Conservation (phyloP, 352 stramenopile genomes). For the Globisporangium paroecandrum region DNA sequence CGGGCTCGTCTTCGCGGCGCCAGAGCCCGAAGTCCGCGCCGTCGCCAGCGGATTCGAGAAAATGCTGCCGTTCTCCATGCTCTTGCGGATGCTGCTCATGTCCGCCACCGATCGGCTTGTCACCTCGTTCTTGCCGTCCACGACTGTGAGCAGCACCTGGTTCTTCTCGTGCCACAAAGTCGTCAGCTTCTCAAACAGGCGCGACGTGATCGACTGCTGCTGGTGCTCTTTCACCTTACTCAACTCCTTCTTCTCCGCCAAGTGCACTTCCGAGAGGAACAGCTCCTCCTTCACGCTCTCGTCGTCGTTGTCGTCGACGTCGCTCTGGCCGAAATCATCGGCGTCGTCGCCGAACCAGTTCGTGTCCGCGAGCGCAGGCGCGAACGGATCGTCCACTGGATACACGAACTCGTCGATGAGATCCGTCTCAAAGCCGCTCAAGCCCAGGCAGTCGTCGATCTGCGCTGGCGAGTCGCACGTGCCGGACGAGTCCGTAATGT, state of each 20-base stretch:
- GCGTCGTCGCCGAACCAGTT: constrained; percentile 63
- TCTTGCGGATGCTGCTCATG: constrained; percentile 78
- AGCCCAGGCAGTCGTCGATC: constrained; percentile 38
- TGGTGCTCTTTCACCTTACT: constrained; percentile 12
- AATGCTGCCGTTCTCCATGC: constrained; percentile 57
- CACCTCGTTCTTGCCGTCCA: constrained; percentile 69
- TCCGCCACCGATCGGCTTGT: constrained; percentile 71
- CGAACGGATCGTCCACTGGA: constrained; percentile 76
- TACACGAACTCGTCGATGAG: constrained; percentile 83
- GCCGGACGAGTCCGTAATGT: constrained; percentile 62
- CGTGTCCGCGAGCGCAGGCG: constrained; percentile 44
- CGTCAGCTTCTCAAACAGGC: constrained; percentile 76
- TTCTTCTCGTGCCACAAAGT: constrained; percentile 84
- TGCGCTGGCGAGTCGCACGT: constrained; percentile 52
- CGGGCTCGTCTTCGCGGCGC: constrained; percentile 23
- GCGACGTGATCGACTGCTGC: constrained; percentile 52
- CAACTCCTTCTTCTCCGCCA: constrained; percentile 16
- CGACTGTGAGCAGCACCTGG: constrained; percentile 73
- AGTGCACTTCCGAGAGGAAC: constrained; percentile 18
- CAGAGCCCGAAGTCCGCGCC: constrained; percentile 12
- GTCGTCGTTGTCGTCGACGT: constrained; percentile 50
- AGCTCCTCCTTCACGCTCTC: constrained; percentile 20
- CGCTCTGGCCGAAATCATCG: constrained; percentile 57
- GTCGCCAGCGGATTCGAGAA: constrained; percentile 50
- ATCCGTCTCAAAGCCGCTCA: constrained; percentile 55